These are phyloP conservation scores for Tulasnella sp. DNA, from an alignment of 768 basidiomycete species.

Conservation along the genomic window DNA sequence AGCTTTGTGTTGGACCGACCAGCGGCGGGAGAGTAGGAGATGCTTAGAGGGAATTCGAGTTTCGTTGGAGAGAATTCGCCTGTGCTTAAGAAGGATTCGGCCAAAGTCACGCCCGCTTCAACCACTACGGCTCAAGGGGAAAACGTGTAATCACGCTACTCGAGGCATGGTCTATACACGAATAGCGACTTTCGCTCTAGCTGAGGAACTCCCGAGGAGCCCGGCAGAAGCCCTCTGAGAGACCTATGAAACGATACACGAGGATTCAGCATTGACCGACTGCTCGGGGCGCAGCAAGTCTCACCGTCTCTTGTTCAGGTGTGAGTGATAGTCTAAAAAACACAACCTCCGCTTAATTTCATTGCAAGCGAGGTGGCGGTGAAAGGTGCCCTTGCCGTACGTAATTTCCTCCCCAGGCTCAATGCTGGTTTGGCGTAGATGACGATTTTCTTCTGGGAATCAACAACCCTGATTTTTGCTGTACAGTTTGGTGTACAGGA, in stretches of 20 bases:
- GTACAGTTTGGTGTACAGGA: conserved; percentile 79
- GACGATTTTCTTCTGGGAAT: conserved; percentile 93
- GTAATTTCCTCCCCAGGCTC: conserved; percentile 97
- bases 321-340: conserved; percentile 95
- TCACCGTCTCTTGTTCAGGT: conserved; percentile 84
- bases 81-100: too few species aligned
- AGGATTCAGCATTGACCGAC: not conserved
- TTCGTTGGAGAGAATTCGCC: too few species aligned
- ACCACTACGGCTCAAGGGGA: too few species aligned
- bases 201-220: too few species aligned
- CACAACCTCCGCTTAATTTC: not conserved
- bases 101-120: too few species aligned
- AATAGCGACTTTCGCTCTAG: not conserved
- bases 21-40: too few species aligned
- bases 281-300: not conserved
- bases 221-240: too few species aligned
- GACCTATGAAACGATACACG: conserved; percentile 37
- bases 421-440: conserved; percentile 97
- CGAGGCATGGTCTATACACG: not conserved
- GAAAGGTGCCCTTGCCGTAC: conserved; percentile 55
- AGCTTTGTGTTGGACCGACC: too few species aligned
- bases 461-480: conserved; percentile 44
- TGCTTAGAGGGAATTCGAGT: too few species aligned
- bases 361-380: not conserved
- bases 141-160: too few species aligned